A percentile compares a stretch with the other conserved stretches of the same genome.
These are phyloP conservation scores for Fusarium poae DNA, from an alignment of 2,329 filamentous ascomycete genomes.

Conservation along the genomic window DNA sequence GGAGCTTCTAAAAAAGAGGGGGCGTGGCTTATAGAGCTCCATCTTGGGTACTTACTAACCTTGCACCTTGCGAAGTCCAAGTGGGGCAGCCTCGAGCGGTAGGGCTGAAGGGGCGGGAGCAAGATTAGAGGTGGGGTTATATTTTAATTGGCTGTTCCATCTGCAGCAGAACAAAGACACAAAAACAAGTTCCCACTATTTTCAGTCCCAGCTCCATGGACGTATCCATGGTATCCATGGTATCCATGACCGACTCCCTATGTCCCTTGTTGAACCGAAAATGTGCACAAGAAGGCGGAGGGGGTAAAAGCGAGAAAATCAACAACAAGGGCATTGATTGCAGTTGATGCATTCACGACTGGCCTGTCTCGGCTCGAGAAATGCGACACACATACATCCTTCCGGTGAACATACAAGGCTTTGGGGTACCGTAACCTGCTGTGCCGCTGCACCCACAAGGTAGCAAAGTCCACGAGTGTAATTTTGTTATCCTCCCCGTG, in stretches of 20 bases:
- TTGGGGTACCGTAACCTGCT: slow-evolving; percentile 41
- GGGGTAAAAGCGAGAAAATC: neutral
- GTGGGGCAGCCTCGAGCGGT: slow-evolving; percentile 20
- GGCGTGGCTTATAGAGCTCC: slow-evolving; percentile 19
- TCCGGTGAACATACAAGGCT: slow-evolving; percentile 26
- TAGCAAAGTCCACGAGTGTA: slow-evolving; percentile 16
- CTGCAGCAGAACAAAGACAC: slow-evolving; percentile 12
- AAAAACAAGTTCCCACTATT: slow-evolving; percentile 10
- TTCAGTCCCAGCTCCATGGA: slow-evolving; percentile 17
- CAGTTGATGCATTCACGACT: neutral
- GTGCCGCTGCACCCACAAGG: slow-evolving; percentile 28
- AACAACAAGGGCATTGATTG: neutral
- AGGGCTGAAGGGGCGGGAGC: slow-evolving; percentile 47
- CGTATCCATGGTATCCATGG: too few species aligned
- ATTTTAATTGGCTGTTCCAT: slow-evolving; percentile 27
- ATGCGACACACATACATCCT: slow-evolving; percentile 35
- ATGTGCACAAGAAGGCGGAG: neutral
- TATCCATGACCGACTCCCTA: slow-evolving; percentile 15
- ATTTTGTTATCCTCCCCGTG: slow-evolving; percentile 30
- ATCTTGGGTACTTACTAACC: neutral
- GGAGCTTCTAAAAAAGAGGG: slow-evolving; percentile 18
- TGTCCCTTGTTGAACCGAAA: neutral
- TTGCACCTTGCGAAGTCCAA: slow-evolving; percentile 13
- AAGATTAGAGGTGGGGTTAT: slow-evolving; percentile 34
- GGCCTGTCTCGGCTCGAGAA: slow-evolving; percentile 10